Evolutionary conservation across 78 protist species (phyloP).

Genomic region (Cyanophora paradoxa): DNA sequence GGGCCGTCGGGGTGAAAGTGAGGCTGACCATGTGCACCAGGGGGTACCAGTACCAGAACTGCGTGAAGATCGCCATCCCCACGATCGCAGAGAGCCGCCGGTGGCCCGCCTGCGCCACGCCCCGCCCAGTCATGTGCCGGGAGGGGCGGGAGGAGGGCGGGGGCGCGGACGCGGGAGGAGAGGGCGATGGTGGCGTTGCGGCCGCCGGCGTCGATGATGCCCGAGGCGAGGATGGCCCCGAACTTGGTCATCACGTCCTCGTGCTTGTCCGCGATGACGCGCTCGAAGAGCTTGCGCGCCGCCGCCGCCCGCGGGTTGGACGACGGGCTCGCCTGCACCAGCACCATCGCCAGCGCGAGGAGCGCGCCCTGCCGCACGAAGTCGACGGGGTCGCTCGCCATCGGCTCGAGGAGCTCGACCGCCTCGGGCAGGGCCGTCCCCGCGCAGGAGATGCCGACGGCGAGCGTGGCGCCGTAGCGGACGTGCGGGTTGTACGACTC

Average conservation of each 20-base stretch:
- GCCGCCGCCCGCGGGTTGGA: slow-evolving; percentile 47
- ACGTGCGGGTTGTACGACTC: slow-evolving; percentile 97
- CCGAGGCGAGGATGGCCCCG: slow-evolving; percentile 96
- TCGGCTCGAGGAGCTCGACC: slow-evolving; percentile 48
- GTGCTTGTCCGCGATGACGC: slow-evolving; percentile 64
- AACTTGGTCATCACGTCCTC: slow-evolving; percentile 83
- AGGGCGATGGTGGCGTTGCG: slow-evolving; percentile 82
- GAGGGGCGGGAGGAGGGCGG: not conserved
- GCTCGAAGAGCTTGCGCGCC: slow-evolving; percentile 34
- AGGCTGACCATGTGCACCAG: slow-evolving; percentile 76
- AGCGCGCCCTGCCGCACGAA: slow-evolving; percentile 94
- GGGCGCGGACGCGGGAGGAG: not conserved
- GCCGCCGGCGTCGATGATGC: slow-evolving; percentile 97
- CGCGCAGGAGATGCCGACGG: slow-evolving; percentile 96
- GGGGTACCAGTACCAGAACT: slow-evolving; percentile 98
- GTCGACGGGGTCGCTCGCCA: slow-evolving; percentile 79
- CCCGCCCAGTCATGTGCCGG: not conserved
- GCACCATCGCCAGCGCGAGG: slow-evolving; percentile 87
- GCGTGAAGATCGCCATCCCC: slow-evolving; percentile 86
- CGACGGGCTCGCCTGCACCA: slow-evolving; percentile 70
- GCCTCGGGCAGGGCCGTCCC: slow-evolving; percentile 81
- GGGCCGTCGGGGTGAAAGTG: slow-evolving; percentile 90
- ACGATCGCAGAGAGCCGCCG: slow-evolving; percentile 36
- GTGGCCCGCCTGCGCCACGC: not conserved
- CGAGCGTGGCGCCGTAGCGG: slow-evolving; percentile 93